Evolutionary conservation across 371 early-diverging fungal genomes (phyloP).

Genomic region (Blakeslea trispora): DNA sequence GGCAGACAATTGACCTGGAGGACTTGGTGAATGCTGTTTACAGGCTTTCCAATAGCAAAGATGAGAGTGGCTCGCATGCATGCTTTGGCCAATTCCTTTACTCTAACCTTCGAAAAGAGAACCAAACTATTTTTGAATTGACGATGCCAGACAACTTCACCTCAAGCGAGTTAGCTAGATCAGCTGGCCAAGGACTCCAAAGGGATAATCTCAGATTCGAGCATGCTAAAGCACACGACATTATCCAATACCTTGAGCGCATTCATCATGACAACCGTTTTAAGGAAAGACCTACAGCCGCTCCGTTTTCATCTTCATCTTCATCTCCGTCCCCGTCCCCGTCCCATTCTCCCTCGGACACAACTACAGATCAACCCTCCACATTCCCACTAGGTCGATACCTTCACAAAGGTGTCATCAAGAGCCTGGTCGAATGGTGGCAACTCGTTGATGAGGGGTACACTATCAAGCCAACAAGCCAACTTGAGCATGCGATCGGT

Average conservation of each 20-base stretch:
- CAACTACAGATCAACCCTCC: slow-evolving; percentile 1
- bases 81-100: background rate
- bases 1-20: slow-evolving; percentile 14
- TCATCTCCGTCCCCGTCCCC: no score
- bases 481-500: slow-evolving; percentile 15
- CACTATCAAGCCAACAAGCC: background rate
- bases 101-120: slow-evolving; percentile 3
- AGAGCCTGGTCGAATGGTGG: slow-evolving; percentile 22
- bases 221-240: background rate
- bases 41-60: slow-evolving; percentile 6
- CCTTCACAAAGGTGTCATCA: slow-evolving; percentile 17
- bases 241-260: slow-evolving; percentile 14
- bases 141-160: slow-evolving; percentile 13
- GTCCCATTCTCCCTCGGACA: no score
- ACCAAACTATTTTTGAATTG: slow-evolving; percentile 20
- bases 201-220: slow-evolving; percentile 17
- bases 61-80: no score
- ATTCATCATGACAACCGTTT: slow-evolving; percentile 26
- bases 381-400: slow-evolving; percentile 26
- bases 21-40: slow-evolving; percentile 21
- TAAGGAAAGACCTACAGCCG: slow-evolving; percentile 12
- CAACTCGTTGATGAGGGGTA: slow-evolving; percentile 7
- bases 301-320: background rate
- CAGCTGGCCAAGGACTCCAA: slow-evolving; percentile 15
- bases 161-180: slow-evolving; percentile 4